Base-by-base conservation (phyloP, 495 filamentous ascomycete species). In the Daldinia loculata region DNA sequence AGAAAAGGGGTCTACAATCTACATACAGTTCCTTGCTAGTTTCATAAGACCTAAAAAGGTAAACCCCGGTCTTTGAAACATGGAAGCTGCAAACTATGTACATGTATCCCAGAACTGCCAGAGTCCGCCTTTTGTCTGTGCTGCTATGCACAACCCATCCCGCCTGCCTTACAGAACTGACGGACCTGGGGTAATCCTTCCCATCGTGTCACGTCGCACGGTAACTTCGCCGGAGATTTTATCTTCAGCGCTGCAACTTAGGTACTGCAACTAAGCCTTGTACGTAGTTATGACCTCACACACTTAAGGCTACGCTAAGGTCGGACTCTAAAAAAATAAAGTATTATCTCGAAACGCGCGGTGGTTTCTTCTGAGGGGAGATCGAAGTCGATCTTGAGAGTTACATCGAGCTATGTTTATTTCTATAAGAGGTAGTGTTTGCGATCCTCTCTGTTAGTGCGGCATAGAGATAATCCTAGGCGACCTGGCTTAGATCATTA, bases 31-130 rank as follows among this genome's bases (percentile, higher is more conserved):
- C 38, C 30, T 19, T 53, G 45, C 15, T 19, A 39, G 65, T 73
- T 73, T 69, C 61, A 65, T 38, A 4, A 22, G 29, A 24, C 59
- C 48, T 51, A 45, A 63, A 32, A 24, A 19, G 57, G 65, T 50
- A 58, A 66, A 52, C 50, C 32, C 43, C 26, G 26, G 12, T 43
- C 61, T 29, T 43, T 73, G 70, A 73, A 73, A 73, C 70, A 55
- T 45, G 50, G n/a, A 48, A 61, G 65, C 59, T 72, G 55, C 69
- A 57, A 56, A 58, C 26, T 34, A 60, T 56, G n/a, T n/a, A n/a
- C n/a, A n/a, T n/a, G n/a, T n/a, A n/a, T n/a, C 14, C 27, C 5
- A 60, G 24, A 58, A 24, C 48, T 17, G 12, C n/a, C 29, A 43
- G 15, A 53, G 17, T 50, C 38, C 52, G 22, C 17, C 38, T 26